Base-by-base conservation (phyloP, 2,329 filamentous ascomycete genomes). In the Tolypocladium pustulatum region DNA sequence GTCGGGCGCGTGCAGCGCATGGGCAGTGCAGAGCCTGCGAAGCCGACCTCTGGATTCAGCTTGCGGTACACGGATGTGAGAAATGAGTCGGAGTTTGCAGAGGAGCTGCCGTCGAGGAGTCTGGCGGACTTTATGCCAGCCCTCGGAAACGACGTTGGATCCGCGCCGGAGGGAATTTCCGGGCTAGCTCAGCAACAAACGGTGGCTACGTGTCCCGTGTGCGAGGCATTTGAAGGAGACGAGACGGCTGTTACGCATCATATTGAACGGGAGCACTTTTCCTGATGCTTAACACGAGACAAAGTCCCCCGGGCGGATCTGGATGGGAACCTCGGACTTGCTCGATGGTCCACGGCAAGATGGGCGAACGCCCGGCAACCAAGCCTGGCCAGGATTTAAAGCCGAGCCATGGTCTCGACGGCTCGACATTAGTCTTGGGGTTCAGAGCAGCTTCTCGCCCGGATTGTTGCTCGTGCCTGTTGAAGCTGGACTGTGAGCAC, bases 1-100 rank as follows among this genome's bases (percentile, higher is more conserved):
- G 82, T 93, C 3, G 89, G 89, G 2, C 76, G 89, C 20, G 89
- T 93, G 34, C 89, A 92, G 71, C 76, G 78, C 52, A 78, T 90
- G 71, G 75, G 72, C 46, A 30, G 25, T 20, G 57, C 68, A 52
- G 61, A 61, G 46, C 38, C 54, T 20, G 32, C 57, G 55, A 37
- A 59, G 37, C 59, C 56, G 55, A 22, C 4, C 49, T 17, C 27
- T 51, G 67, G 58, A 60, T 69, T 61, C 62, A 71, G 63, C 30
- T 65, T 64, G 58, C 65, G 65, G 49, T 72, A 72, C 56, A 71
- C 70, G 8, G 72, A 73, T 58, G 65, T 75, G 49, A 67, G 72
- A 37, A 62, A 63, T 15, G 70, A 75, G 41, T 63, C 72, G 15
- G 71, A 38, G 37, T 73, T 73, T 58, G 67, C 69, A 1, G 70